A percentile compares a stretch with the other conserved stretches of the same genome.
Evolutionary conservation across 1,139 yeast species (phyloP).

Genomic region (Hyphopichia buzzinii): DNA sequence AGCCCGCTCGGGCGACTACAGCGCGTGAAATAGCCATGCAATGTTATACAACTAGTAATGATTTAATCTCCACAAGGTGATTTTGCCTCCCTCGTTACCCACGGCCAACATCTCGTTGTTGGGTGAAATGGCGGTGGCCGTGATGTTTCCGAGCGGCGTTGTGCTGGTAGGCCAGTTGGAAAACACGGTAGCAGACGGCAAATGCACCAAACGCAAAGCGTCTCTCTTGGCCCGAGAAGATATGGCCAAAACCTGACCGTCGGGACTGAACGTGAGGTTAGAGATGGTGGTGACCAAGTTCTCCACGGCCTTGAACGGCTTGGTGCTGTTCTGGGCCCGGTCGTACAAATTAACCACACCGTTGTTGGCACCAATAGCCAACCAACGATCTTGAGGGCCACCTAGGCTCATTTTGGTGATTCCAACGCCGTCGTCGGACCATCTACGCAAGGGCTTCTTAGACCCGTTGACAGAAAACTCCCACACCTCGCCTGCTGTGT

Average conservation of each 20-base stretch:
- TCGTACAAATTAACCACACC: slow-evolving; percentile 93
- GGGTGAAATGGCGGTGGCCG: slow-evolving; percentile 79
- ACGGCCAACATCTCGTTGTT: slow-evolving; percentile 80
- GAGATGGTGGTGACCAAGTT: slow-evolving; percentile 83
- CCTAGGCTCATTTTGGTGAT: slow-evolving; percentile 79
- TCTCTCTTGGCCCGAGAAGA: slow-evolving; percentile 87
- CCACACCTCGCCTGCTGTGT: slow-evolving; percentile 87
- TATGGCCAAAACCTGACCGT: slow-evolving; percentile 84
- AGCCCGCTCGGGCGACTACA: too few species aligned
- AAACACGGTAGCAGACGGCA: slow-evolving; percentile 84
- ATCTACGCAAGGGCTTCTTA: slow-evolving; percentile 51
- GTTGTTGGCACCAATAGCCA: slow-evolving; percentile 84
- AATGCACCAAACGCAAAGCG: slow-evolving; percentile 80
- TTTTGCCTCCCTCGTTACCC: slow-evolving; percentile 90
- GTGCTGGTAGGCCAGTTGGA: slow-evolving; percentile 97
- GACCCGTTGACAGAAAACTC: slow-evolving; percentile 60
- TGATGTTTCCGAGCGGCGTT: slow-evolving; percentile 92
- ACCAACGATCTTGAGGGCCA: slow-evolving; percentile 74
- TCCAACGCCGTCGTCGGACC: slow-evolving; percentile 87
- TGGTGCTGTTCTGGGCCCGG: slow-evolving; percentile 25
- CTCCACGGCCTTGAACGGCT: slow-evolving; percentile 63
- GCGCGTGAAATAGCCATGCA: too few species aligned
- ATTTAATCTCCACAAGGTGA: slow-evolving; percentile 83
- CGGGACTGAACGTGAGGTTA: slow-evolving; percentile 70
- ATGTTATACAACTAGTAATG: slow-evolving; percentile 72